Percentiles rank a stretch among this genome's conserved stretches.
These are phyloP conservation scores for Warburgia ugandensis DNA, from an alignment of 164 flowering plant genomes.

Conservation along the genomic window DNA sequence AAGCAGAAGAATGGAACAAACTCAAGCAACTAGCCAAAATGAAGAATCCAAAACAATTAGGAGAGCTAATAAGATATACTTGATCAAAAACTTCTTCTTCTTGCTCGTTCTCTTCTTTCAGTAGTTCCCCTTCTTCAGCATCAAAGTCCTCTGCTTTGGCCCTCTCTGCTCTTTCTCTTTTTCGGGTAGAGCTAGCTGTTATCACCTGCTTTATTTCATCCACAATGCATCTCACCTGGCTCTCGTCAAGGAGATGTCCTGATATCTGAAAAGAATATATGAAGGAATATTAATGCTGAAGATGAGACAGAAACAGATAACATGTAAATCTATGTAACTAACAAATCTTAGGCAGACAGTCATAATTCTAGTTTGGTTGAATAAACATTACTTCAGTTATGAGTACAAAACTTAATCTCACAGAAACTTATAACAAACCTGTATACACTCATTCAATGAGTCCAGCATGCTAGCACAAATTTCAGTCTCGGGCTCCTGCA, in stretches of 20 bases:
- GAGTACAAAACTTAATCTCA: too few relatives aligned
- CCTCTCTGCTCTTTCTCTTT: constrained; percentile 79
- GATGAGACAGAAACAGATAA: not conserved
- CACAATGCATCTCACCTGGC: constrained; percentile 74
- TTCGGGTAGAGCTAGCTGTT: constrained; percentile 80
- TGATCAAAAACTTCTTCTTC: constrained; percentile 97
- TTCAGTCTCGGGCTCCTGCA: constrained; percentile 66
- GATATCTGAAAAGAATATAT: constrained; percentile 39
- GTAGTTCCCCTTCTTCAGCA: constrained; percentile 86
- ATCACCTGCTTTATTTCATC: constrained; percentile 86
- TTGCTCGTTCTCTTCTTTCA: constrained; percentile 93
- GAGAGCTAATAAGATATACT: constrained; percentile 28
- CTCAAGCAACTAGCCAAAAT: not conserved
- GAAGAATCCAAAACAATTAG: not conserved
- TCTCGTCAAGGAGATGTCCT: constrained; percentile 71
- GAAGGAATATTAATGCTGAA: not conserved
- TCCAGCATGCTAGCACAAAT: constrained; percentile 60
- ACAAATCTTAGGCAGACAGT: too few relatives aligned
- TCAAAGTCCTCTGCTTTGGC: constrained; percentile 93
- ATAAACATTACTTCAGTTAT: too few relatives aligned
- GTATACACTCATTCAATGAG: constrained; percentile 53
- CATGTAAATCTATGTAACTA: too few relatives aligned
- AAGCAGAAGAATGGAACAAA: not conserved
- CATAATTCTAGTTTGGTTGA: too few relatives aligned
- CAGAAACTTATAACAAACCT: constrained; percentile 31